Evolutionary conservation across 179 eudicot species (phyloP).

Genomic region (Sideroxylon spinosum): DNA sequence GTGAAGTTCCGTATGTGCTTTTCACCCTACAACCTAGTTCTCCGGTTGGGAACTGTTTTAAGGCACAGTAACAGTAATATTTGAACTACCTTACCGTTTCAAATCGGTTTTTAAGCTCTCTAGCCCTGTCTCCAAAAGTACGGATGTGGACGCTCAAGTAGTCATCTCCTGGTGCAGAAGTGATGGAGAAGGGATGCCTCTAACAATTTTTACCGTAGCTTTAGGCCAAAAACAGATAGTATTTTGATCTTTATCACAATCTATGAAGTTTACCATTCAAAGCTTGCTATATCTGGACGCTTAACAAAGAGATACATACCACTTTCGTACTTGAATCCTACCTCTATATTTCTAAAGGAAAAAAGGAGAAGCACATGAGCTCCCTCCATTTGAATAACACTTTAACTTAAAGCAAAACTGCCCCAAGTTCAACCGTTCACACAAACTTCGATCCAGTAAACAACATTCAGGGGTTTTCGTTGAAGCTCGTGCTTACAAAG

Average conservation of each 20-base stretch:
- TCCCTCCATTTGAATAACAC: too few relatives aligned
- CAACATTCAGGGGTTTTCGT: too few relatives aligned
- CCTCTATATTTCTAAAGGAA: too few relatives aligned
- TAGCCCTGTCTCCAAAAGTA: constrained; percentile 91
- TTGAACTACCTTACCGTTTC: constrained; percentile 40
- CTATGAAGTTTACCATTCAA: constrained; percentile 61
- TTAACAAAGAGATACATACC: constrained; percentile 96
- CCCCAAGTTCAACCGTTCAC: too few relatives aligned
- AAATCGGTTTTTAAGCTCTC: constrained; percentile 56
- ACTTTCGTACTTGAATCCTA: constrained; percentile 80
- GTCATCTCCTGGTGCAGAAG: constrained; percentile 91
- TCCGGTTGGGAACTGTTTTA: background rate
- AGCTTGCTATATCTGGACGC: constrained; percentile 79
- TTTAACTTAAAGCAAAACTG: too few relatives aligned
- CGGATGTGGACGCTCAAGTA: constrained; percentile 88
- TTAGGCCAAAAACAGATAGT: background rate
- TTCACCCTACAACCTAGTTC: too few relatives aligned
- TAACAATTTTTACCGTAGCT: constrained; percentile 1
- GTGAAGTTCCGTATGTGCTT: too few relatives aligned
- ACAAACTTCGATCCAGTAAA: too few relatives aligned
- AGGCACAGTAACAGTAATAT: background rate
- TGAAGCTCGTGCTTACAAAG: too few relatives aligned
- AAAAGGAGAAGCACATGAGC: too few relatives aligned
- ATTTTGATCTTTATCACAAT: background rate
- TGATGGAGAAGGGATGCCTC: constrained; percentile 98